Evolutionary conservation across 2,329 filamentous ascomycete genomes (phyloP).

Genomic region (Epichloe amarillans): DNA sequence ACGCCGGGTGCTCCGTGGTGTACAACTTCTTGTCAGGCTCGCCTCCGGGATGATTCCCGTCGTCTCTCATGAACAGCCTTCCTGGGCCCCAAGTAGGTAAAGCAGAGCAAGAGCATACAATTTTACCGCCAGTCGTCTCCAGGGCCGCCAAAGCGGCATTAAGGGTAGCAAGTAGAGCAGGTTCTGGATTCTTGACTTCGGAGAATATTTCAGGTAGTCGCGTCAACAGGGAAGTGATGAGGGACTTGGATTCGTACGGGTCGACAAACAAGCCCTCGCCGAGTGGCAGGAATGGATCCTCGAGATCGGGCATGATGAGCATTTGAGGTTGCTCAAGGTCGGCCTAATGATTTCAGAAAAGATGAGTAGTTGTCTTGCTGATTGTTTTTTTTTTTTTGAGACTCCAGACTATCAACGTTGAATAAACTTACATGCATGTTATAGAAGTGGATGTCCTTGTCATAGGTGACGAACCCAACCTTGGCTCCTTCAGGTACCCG

Average conservation of each 20-base stretch:
- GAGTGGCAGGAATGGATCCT: slow-evolving; percentile 89
- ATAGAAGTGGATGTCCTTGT: slow-evolving; percentile 96
- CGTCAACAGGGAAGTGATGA: slow-evolving; percentile 78
- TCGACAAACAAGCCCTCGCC: slow-evolving; percentile 91
- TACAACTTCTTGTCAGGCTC: slow-evolving; percentile 89
- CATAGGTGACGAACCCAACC: slow-evolving; percentile 89
- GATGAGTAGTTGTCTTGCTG: neutral
- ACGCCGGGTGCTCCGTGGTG: slow-evolving; percentile 76
- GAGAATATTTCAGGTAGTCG: slow-evolving; percentile 79
- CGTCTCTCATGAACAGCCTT: slow-evolving; percentile 71
- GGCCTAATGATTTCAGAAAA: slow-evolving; percentile 31
- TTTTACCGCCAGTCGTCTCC: slow-evolving; percentile 78
- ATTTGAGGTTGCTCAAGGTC: slow-evolving; percentile 81
- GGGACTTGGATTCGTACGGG: slow-evolving; percentile 73
- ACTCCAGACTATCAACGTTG: slow-evolving; percentile 3
- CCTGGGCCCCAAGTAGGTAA: slow-evolving; percentile 88
- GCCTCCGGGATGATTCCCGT: slow-evolving; percentile 71
- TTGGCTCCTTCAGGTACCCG: slow-evolving; percentile 66
- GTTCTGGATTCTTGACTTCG: slow-evolving; percentile 78
- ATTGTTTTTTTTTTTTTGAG: too few species aligned
- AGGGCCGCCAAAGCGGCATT: slow-evolving; percentile 76
- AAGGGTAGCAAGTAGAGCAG: slow-evolving; percentile 71
- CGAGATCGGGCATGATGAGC: slow-evolving; percentile 96
- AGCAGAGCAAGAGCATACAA: slow-evolving; percentile 76
- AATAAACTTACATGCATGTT: slow-evolving; percentile 62